Conservation (phyloP, 495 filamentous ascomycete species). For the Hypoxylon subgilvum region DNA sequence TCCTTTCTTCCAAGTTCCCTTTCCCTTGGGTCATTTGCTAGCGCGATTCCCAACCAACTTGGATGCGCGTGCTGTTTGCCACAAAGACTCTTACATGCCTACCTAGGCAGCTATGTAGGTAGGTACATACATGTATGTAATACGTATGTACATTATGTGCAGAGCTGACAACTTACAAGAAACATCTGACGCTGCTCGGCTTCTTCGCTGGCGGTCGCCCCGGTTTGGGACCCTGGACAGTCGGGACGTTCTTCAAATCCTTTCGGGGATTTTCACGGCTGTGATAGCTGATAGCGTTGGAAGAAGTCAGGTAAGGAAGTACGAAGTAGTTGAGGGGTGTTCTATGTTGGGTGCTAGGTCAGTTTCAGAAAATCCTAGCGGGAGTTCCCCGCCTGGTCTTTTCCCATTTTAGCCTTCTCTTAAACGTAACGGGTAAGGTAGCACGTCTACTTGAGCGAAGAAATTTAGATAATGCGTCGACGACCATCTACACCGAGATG, state of each 20-base stretch:
- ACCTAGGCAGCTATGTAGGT: no score
- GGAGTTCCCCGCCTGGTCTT: slow-evolving; percentile 18
- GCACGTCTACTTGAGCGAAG: slow-evolving; percentile 10
- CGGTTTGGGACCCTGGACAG: slow-evolving; percentile 27
- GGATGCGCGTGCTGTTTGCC: not conserved
- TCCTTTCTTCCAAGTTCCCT: not conserved
- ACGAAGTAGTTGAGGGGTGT: no score
- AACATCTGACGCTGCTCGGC: slow-evolving; percentile 7
- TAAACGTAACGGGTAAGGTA: slow-evolving; percentile 21
- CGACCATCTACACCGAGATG: slow-evolving; percentile 9
- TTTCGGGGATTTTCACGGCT: slow-evolving; percentile 16
- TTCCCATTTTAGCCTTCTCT: slow-evolving; percentile 17
- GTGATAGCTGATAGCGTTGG: slow-evolving; percentile 9
- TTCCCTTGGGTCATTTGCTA: slow-evolving; percentile 9
- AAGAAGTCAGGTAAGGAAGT: no score
- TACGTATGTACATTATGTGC: no score
- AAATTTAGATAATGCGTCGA: slow-evolving; percentile 2
- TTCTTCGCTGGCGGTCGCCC: slow-evolving; percentile 13
- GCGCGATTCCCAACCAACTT: slow-evolving; percentile 5
- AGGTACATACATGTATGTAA: no score
- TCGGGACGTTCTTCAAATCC: slow-evolving; percentile 27
- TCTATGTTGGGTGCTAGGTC: slow-evolving; percentile 13
- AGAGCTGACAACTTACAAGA: no score
- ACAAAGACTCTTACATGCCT: slow-evolving; percentile 7
- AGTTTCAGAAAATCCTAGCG: slow-evolving; percentile 35